Percentiles rank a stretch among this genome's conserved stretches.
Evolutionary conservation across 768 basidiomycete genomes (phyloP).

Genomic region (Russula sp.): DNA sequence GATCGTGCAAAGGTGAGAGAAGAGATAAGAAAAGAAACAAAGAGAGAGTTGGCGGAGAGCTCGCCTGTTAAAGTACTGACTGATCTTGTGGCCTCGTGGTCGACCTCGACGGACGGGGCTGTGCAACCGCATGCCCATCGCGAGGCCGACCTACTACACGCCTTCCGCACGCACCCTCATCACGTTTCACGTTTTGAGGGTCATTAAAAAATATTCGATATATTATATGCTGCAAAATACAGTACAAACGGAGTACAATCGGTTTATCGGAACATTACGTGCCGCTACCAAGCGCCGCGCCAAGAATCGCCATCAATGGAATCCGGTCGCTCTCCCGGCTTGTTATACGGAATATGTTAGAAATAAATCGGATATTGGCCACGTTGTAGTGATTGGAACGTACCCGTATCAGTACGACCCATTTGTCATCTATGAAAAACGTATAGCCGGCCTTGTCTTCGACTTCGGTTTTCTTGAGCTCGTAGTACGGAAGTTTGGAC

Average conservation of each 20-base stretch:
- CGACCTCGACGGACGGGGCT: neutral
- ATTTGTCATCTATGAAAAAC: constrained; percentile 17
- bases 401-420: constrained; percentile 17
- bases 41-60: neutral
- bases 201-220: neutral
- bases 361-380: neutral
- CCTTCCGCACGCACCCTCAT: neutral
- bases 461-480: constrained; percentile 3
- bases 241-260: no score
- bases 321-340: neutral
- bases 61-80: neutral
- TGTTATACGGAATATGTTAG: neutral
- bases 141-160: constrained; percentile 10
- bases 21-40: constrained; percentile 11
- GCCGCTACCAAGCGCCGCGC: neutral
- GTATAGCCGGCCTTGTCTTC: neutral
- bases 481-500: constrained; percentile 22
- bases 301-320: neutral
- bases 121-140: constrained; percentile 21
- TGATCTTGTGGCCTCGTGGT: neutral
- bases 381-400: neutral
- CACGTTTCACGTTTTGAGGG: constrained; percentile 4
- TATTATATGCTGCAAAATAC: neutral
- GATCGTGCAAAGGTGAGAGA: constrained; percentile 13
- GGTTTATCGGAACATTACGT: neutral